phyloP scores from a whole-genome alignment of 805 yeast species.

The Cyberlindnera xylosilytica region DNA sequence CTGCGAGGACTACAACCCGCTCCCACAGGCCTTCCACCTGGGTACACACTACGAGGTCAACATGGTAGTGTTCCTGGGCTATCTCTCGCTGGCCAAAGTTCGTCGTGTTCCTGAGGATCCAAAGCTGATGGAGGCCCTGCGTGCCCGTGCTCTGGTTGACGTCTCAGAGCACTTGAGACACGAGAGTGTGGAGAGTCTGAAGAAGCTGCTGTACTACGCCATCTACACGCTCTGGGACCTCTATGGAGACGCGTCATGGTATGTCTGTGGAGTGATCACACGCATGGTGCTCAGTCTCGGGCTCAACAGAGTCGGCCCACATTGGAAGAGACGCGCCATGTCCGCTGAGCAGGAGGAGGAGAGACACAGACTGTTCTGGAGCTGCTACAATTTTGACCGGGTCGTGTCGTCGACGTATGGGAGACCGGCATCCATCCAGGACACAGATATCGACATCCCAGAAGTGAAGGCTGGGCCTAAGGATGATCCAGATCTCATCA shows the following conservation, averaged over 20 bases:
- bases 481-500: slow-evolving; percentile 40
- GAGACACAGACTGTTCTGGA: slow-evolving; percentile 47
- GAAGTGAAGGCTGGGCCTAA: slow-evolving; percentile 37
- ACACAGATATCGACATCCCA: slow-evolving; percentile 47
- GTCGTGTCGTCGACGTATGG: slow-evolving; percentile 47
- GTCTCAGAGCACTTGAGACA: slow-evolving; percentile 36
- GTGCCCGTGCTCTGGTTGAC: slow-evolving; percentile 39
- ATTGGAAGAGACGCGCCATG: neutral
- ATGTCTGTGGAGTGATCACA: slow-evolving; percentile 45
- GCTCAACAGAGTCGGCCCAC: slow-evolving; percentile 36
- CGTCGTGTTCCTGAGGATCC: slow-evolving; percentile 35
- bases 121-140: slow-evolving; percentile 38
- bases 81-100: slow-evolving; percentile 44
- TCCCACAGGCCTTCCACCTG: slow-evolving; percentile 5
- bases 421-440: slow-evolving; percentile 45
- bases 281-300: slow-evolving; percentile 45
- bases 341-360: slow-evolving; percentile 22
- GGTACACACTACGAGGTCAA: slow-evolving; percentile 43
- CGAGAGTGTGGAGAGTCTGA: slow-evolving; percentile 40
- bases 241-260: slow-evolving; percentile 49
- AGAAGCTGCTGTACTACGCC: slow-evolving; percentile 41
- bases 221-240: slow-evolving; percentile 51
- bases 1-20: slow-evolving; percentile 26
- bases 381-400: slow-evolving; percentile 46
- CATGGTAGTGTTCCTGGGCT: slow-evolving; percentile 54